Evolutionary conservation across 257 asterid species (phyloP), one percentile per base, ranked within the genome.

Genomic region (Solanum clarkiae): DNA sequence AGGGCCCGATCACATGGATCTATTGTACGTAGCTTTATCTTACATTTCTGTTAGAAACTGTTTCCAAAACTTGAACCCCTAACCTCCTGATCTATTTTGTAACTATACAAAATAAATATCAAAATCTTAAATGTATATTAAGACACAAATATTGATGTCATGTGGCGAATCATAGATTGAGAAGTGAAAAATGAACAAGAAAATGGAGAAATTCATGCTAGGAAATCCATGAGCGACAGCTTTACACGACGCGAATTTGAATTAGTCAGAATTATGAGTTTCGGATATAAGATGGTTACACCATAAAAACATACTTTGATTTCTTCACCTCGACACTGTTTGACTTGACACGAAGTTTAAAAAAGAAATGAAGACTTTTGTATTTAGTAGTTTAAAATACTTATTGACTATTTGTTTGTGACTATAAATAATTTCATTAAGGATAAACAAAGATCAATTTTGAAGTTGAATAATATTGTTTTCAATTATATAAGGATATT

Each of bases 321-420:
- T 55, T 0, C 1, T 55, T 0, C 16, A 4, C 10, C n/a, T 55
- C 7, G n/a, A 0, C 8, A 55, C 0, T 0, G 0, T 56, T 56
- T 56, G 62, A 56, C 22, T 7, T 7, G 1, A 8, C 22, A 56
- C 7, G 8, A 56, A 17, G 3, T 0, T 56, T 17, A 7, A 0
- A 10, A 17, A 56, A 55, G 0, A 17, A 56, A 56, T 7, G 0
- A 56, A 56, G 10, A 0, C 0, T 17, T 17, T 17, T 56, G 0
- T 16, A 7, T 16, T 56, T 7, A 16, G 20, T 56, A 10, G 10
- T 17, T 4, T 17, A 56, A 17, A 7, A 17, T 0, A 7, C 1
- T 56, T 17, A 17, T 56, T 56, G 5, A 16, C 0, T 22, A 56
- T 17, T 56, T 17, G 8, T 56, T 32, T 32, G 3, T 0, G 22